phyloP scores from a whole-genome alignment of 2,329 filamentous ascomycete species.

The Pseudogymnoascus sp. region DNA sequence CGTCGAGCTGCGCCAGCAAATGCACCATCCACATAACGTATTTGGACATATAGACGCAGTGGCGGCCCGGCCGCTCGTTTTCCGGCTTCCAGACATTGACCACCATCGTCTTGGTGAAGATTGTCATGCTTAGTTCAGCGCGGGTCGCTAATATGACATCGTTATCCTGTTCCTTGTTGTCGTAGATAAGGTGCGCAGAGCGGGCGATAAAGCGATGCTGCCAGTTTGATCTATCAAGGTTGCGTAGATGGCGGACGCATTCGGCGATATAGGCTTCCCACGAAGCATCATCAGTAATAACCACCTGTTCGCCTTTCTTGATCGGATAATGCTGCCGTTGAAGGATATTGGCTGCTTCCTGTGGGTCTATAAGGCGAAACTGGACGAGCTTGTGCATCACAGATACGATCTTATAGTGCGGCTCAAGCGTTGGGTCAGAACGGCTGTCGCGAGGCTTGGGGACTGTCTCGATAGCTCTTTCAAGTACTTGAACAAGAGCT shows the following conservation, averaged over 20 bases:
- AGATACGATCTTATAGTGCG: conserved; percentile 63
- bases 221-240: conserved; percentile 63
- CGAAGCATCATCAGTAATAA: conserved; percentile 30
- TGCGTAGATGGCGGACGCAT: conserved; percentile 23
- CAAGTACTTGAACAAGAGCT: conserved; percentile 47
- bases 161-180: conserved; percentile 32
- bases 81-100: conserved; percentile 69
- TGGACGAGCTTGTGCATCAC: conserved; percentile 58
- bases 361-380: conserved; percentile 13
- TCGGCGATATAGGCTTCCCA: conserved; percentile 54
- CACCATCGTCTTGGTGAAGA: conserved; percentile 67
- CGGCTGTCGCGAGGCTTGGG: conserved; percentile 52
- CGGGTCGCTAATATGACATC: conserved; percentile 45
- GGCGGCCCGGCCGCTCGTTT: conserved; percentile 57
- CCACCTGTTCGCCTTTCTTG: conserved; percentile 23
- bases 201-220: conserved; percentile 63
- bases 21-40: conserved; percentile 60
- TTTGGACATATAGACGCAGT: conserved; percentile 65
- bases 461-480: conserved; percentile 50
- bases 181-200: conserved; percentile 52
- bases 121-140: conserved; percentile 57
- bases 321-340: conserved; percentile 26
- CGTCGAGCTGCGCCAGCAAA: conserved; percentile 51
- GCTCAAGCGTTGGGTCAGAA: conserved; percentile 59
- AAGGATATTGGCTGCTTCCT: conserved; percentile 27